These are phyloP conservation scores for Lycium barbarum DNA, from an alignment of 257 asterid genomes.

Conservation along the genomic window DNA sequence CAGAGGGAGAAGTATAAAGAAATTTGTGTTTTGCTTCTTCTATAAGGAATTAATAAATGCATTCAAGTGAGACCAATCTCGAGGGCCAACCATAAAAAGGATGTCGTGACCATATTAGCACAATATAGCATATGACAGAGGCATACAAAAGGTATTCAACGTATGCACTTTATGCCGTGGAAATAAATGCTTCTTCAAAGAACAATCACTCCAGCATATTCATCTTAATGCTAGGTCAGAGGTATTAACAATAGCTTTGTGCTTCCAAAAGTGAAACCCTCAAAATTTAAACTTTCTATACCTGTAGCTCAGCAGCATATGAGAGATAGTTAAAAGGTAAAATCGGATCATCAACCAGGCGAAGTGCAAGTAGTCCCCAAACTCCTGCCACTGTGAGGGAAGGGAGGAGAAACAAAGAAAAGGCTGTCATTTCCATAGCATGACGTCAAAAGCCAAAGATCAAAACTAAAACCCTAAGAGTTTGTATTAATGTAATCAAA, in stretches of 20 bases:
- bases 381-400: conserved; percentile 62
- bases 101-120: not conserved
- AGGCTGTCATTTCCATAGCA: conserved; percentile 14
- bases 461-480: not conserved
- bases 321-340: conserved; percentile 85
- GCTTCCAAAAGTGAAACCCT: conserved; percentile 18
- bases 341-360: conserved; percentile 77
- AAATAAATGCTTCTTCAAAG: conserved; percentile 5
- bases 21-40: not conserved
- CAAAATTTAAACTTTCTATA: conserved; percentile 31
- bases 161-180: not conserved
- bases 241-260: conserved; percentile 2
- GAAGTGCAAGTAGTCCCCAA: conserved; percentile 94
- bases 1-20: not conserved
- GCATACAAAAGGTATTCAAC: conserved; percentile 8
- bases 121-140: conserved; percentile 11
- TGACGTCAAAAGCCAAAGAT: not conserved
- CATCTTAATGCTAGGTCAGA: not conserved
- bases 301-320: conserved; percentile 83
- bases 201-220: conserved; percentile 3
- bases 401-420: conserved; percentile 34
- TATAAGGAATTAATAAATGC: not conserved
- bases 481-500: not conserved
- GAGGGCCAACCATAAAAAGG: conserved; percentile 2
- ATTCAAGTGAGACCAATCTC: conserved; percentile 22